Conservation (phyloP, 2,329 filamentous ascomycete genomes). For the Nakataea oryzae region DNA sequence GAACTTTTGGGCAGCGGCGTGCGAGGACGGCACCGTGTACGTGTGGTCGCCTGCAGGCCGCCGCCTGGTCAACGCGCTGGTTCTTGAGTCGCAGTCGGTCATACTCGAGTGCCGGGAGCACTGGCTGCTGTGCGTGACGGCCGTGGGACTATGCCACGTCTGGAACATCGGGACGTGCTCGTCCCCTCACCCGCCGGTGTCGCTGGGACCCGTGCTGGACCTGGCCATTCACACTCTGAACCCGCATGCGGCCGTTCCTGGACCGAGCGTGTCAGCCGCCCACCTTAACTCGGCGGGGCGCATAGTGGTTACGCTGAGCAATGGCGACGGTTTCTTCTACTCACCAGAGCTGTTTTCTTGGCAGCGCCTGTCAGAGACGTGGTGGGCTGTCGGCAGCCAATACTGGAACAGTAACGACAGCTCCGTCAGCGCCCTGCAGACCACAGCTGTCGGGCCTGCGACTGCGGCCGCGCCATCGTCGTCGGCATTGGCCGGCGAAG, state of each 20-base stretch:
- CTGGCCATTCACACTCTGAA: constrained; percentile 72
- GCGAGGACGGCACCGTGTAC: constrained; percentile 84
- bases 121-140: constrained; percentile 84
- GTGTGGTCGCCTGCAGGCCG: constrained; percentile 89
- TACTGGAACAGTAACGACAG: constrained; percentile 99
- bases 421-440: constrained; percentile 70
- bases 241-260: constrained; percentile 62
- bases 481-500: constrained; percentile 29
- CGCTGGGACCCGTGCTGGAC: constrained; percentile 79
- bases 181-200: constrained; percentile 81
- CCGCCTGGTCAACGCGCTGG: constrained; percentile 70
- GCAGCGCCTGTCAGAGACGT: constrained; percentile 92
- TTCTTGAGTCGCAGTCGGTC: constrained; percentile 86
- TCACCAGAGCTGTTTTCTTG: constrained; percentile 76
- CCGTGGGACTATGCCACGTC: constrained; percentile 80
- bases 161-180: constrained; percentile 83
- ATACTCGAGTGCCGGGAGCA: constrained; percentile 84
- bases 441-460: constrained; percentile 53
- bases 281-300: constrained; percentile 82
- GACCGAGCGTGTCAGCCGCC: constrained; percentile 80
- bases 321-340: constrained; percentile 91
- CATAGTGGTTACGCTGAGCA: constrained; percentile 81
- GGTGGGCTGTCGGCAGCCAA: constrained; percentile 96
- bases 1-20: constrained; percentile 85
- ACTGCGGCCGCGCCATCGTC: constrained; percentile 21